Base-by-base conservation (phyloP, 257 asterid species). In the Eustoma russellianum region DNA sequence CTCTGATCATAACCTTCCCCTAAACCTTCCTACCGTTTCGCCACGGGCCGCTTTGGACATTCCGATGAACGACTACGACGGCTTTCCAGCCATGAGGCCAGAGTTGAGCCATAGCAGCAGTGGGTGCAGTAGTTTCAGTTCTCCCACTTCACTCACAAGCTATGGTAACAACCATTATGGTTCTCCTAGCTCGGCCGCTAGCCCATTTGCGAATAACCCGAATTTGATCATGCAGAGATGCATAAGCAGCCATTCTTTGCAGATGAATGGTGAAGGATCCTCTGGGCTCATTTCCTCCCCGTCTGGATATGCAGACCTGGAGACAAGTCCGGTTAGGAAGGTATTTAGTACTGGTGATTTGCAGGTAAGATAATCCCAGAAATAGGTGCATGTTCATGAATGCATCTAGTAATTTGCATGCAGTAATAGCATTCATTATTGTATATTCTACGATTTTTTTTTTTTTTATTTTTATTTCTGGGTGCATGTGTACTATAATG, bases 71-170 rank as follows among this genome's bases (percentile, higher is more conserved):
- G 80, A 77, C 35, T 81, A 64, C 48, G 92, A 77, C 65, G 74
- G 81, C 0, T 12, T 78, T 2, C 63, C 82, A 1, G 69, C 75
- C 16, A 46, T 79, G 66, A 70, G 80, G 66, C 59, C 89, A 13
- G 88, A 82, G 67, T 17, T 77, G 5, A 71, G 83, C 1, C 68
- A 73, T 61, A 77, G 82, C 24, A 57, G 88, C 66, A 74, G 82
- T 62, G 86, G 95, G 11, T 78, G 88, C 64, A 81, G 93, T 75
- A 81, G 90, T 70, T 78, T 77, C 33, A 77, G 73, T 18, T 82
- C 95, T 9, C 87, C 89, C 0, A 76, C 66, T 45, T 74, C 83
- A 3, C 59, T 65, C 56, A 46, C 73, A 7, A 67, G 69, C 60
- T 67, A 64, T 59, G 79, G 65, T 5, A 47, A 63, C 44, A 70